Conservation (phyloP, 805 yeast genomes). For the Maudiozyma barnettii region DNA sequence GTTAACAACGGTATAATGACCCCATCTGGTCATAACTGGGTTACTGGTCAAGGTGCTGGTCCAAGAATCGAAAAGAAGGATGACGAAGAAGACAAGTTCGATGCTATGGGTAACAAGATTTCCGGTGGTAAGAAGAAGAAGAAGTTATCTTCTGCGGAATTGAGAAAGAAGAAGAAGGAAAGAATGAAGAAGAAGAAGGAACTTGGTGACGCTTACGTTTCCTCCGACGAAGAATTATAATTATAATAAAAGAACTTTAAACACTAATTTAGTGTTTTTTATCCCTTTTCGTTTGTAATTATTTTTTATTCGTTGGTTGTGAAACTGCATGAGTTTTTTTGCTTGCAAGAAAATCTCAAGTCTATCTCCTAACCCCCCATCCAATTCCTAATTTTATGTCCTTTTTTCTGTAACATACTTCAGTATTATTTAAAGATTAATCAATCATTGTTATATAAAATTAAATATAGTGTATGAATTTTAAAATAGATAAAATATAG, state of each 20-base stretch:
- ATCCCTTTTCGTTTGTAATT: background rate
- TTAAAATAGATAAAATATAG: constrained; percentile 1
- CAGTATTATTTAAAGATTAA: constrained; percentile 1
- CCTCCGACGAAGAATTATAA: constrained; percentile 68
- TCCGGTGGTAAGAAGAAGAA: constrained; percentile 91
- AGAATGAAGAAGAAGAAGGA: constrained; percentile 99
- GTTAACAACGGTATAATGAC: constrained; percentile 96
- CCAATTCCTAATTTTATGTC: background rate
- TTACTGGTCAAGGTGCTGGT: constrained; percentile 99
- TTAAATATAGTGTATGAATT: constrained; percentile 1
- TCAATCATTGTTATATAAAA: constrained; percentile 1
- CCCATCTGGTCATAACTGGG: constrained; percentile 99
- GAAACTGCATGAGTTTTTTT: no score
- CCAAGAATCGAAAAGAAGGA: constrained; percentile 98
- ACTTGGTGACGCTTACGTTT: constrained; percentile 97
- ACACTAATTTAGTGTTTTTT: background rate
- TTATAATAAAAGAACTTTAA: background rate
- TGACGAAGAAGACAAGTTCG: constrained; percentile 95
- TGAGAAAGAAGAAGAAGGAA: constrained; percentile 99
- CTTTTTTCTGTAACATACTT: background rate
- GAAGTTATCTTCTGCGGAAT: constrained; percentile 97
- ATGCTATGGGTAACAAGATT: constrained; percentile 99
- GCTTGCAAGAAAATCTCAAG: no score
- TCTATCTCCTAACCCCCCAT: no score
- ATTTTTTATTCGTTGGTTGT: background rate